Evolutionary conservation across 1,284 basidiomycete species (phyloP), one percentile per base, ranked within the genome.

Genomic region (Schizophyllum amplum): DNA sequence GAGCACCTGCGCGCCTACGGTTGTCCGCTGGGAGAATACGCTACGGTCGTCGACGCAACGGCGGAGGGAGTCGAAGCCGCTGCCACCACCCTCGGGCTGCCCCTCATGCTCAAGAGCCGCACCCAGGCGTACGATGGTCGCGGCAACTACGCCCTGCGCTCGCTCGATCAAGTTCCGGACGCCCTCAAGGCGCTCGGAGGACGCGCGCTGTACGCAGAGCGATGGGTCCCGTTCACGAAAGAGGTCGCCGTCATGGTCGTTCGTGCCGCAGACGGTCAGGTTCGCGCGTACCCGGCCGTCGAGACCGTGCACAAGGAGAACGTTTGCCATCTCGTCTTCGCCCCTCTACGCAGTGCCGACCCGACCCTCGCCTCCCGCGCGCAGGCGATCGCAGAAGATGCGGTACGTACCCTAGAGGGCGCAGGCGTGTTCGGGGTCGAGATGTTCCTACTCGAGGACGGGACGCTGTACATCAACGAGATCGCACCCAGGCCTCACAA

Each of bases 401-500:
- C 95, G 0, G 83, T 98, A 6, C 81, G 77, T 57, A 86, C 87
- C 2, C 83, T 99, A 33, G 72, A 82, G 25, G 96, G 96, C 4
- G 96, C 96, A 1, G 97, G 97, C 17, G 85, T 98, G 24, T 99
- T 98, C 73, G 96, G 95, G 4, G 96, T 99, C 0, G 97, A 99
- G 71, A 93, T 99, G 92, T 99, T 99, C 73, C 75, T 98, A 52
- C 82, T 97, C 80, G 73, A 79, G 24, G 83, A 94, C 67, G 94
- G 96, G 90, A 65, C 77, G 0, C 79, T 99, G 2, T 84, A 88
- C 59, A 81, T 99, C 63, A 99, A 99, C 72, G 97, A 99, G 75
- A 98, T 99, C 61, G 97, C 97, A 0, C 97, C 97, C n/a, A 83
- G 97, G 22, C 96, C 97, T 0, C 97, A 99, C 72, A 99, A 99